Percentiles rank a stretch among this genome's conserved stretches.
These are phyloP conservation scores for Rhodotorula kratochvilovae DNA, from an alignment of 768 basidiomycete species.

Conservation along the genomic window DNA sequence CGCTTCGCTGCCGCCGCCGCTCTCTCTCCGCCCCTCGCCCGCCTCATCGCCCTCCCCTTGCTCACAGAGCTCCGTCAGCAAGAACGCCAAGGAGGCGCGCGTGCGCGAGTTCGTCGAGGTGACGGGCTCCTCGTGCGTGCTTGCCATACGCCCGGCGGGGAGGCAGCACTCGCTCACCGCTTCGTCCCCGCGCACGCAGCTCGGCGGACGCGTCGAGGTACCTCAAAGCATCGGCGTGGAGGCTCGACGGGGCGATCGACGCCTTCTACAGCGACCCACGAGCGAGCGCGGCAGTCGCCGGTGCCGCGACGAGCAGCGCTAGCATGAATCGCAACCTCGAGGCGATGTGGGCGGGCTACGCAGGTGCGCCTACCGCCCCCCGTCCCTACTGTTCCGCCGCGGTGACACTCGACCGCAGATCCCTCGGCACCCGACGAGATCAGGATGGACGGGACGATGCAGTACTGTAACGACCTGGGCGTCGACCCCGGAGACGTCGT, in stretches of 20 bases:
- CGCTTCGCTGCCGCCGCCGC: too few relatives aligned
- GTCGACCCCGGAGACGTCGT: conserved; percentile 77
- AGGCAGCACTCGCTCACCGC: too few relatives aligned
- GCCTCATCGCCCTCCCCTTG: neutral
- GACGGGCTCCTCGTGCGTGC: conserved; percentile 38
- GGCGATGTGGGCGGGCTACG: conserved; percentile 63
- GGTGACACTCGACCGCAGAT: neutral
- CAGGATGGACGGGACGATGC: conserved; percentile 72
- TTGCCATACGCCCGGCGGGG: neutral
- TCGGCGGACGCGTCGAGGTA: conserved; percentile 31
- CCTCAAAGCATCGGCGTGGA: conserved; percentile 31
- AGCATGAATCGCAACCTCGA: conserved; percentile 51
- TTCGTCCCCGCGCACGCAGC: neutral
- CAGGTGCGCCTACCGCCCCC: conserved; percentile 52
- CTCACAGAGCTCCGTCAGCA: conserved; percentile 17
- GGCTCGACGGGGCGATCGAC: conserved; percentile 41
- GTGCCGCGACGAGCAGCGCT: neutral
- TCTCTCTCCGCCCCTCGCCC: too few relatives aligned
- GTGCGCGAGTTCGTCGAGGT: conserved; percentile 39
- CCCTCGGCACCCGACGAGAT: conserved; percentile 58
- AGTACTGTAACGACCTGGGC: conserved; percentile 63
- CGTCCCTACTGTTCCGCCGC: neutral
- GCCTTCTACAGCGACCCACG: conserved; percentile 38
- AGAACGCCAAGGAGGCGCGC: conserved; percentile 36
- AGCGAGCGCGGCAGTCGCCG: neutral